Percentiles rank a stretch among this genome's conserved stretches.
phyloP scores from a whole-genome alignment of 2,329 filamentous ascomycete species.

The Claviceps sorghi region DNA sequence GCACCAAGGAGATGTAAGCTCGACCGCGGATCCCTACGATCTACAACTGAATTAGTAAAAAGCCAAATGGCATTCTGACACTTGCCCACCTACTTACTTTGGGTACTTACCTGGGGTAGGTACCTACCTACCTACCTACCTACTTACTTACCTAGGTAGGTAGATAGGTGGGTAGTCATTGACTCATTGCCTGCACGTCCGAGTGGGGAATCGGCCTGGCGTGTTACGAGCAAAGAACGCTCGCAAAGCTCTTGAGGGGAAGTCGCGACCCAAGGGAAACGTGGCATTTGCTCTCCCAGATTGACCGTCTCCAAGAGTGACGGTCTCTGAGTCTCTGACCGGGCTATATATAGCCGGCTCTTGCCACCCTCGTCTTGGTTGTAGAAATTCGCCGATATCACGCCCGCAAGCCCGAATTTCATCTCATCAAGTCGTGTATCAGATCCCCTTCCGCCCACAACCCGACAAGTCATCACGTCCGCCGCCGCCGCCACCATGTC shows the following conservation, averaged over 20 bases:
- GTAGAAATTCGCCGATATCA: not conserved
- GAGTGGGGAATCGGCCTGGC: not conserved
- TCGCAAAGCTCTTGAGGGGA: not conserved
- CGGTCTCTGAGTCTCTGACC: not conserved
- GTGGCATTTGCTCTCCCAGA: not conserved
- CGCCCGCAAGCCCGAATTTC: not conserved
- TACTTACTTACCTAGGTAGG: too few relatives aligned
- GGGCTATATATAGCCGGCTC: not conserved
- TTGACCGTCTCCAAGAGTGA: not conserved
- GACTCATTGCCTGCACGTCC: not conserved
- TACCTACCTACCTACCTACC: too few relatives aligned
- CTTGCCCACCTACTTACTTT: too few relatives aligned
- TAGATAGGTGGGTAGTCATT: not conserved
- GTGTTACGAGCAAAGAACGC: not conserved
- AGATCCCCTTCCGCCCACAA: not conserved
- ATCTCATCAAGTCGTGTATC: not conserved
- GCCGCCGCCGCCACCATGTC: conserved; percentile 16
- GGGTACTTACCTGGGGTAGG: too few relatives aligned
- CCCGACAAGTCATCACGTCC: not conserved
- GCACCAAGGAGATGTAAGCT: too few relatives aligned
- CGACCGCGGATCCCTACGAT: not conserved
- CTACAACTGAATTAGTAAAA: not conserved
- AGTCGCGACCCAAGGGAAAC: not conserved
- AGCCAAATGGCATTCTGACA: too few relatives aligned
- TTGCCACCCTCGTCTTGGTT: not conserved